Evolutionary conservation across 2,329 filamentous ascomycete species (phyloP), one percentile per base, ranked within the genome.

Genomic region (Monilinia fructicola): DNA sequence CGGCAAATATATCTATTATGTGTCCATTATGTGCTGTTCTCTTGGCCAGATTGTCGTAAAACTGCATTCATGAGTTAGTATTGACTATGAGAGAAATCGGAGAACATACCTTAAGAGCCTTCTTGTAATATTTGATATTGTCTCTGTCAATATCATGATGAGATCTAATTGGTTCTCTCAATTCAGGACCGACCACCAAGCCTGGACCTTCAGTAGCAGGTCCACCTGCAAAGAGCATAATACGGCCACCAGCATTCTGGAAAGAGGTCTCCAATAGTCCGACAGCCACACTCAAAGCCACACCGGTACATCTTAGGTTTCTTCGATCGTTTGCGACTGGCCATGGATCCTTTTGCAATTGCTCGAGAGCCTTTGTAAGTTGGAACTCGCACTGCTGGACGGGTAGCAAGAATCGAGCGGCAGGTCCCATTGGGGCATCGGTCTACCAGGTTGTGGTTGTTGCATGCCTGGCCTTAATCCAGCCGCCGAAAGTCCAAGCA

Each of bases 51-150:
- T 87, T 90, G 70, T 99, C 95, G 78, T 98, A 99, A 79, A 97
- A 98, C 88, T 93, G 76, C 11, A 42, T 18, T 67, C 42, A 46
- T 68, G n/a, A 65, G 44, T 46, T n/a, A 65, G 44, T 46, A n/a
- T 28, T 28, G 18, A 40, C 38, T 46, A 26, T 40, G 42, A 14
- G 11, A n/a, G 3, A 26, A 18, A 53, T 46, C 21, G 54, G n/a
- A 21, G 5, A 28, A 60, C 82, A 67, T 78, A 92, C 90, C 87
- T 98, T 99, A 61, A 97, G 80, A 28, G 95, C 95, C 81, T 99
- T 99, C 84, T 99, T 99, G 82, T 96, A 98, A 81, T 98, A 97
- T 79, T 99, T 99, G 81, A 97, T 96, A 78, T 97, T 97, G 79
- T 99, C 95, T 67, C 93, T 88, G 77, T 99, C 95, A 78, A 99